Conservation (phyloP, 352 stramenopile genomes). For the Pythium scleroteichum region DNA sequence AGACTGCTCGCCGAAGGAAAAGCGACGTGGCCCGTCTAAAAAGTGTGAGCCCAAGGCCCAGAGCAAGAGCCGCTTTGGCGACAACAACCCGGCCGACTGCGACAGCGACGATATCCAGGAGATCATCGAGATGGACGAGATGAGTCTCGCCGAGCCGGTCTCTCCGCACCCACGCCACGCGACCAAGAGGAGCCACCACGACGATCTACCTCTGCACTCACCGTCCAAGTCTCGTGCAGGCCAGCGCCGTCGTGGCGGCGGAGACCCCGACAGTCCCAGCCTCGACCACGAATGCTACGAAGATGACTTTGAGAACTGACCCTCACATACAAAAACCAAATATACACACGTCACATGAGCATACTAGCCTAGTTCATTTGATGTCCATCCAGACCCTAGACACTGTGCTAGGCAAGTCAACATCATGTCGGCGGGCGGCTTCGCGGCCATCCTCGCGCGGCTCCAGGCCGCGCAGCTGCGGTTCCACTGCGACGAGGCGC, state of each 20-base stretch:
- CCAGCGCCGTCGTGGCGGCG: not conserved
- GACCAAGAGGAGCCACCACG: not conserved
- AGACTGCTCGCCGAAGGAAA: not conserved
- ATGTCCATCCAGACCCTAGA: no score
- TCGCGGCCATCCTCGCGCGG: conserved; percentile 28
- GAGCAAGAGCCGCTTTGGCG: conserved; percentile 3
- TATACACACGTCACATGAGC: conserved; percentile 22
- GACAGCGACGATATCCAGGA: conserved; percentile 82
- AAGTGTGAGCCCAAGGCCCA: conserved; percentile 9
- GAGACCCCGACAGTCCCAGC: not conserved
- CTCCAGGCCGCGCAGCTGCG: conserved; percentile 20
- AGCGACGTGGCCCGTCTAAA: conserved; percentile 22
- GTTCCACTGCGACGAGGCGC: conserved; percentile 24
- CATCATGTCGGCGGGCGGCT: conserved; percentile 8
- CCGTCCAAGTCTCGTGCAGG: not conserved
- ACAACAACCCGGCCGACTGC: conserved; percentile 43
- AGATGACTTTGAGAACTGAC: conserved; percentile 80
- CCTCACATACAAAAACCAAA: not conserved
- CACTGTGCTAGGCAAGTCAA: no score
- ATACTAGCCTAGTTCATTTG: no score
- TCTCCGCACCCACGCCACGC: conserved; percentile 1
- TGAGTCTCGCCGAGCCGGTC: conserved; percentile 21
- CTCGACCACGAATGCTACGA: conserved; percentile 66
- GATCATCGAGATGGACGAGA: conserved; percentile 72
- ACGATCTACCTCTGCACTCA: not conserved